Evolutionary conservation across 305 asterid species (phyloP).

Genomic region (Fraxinus nigra): DNA sequence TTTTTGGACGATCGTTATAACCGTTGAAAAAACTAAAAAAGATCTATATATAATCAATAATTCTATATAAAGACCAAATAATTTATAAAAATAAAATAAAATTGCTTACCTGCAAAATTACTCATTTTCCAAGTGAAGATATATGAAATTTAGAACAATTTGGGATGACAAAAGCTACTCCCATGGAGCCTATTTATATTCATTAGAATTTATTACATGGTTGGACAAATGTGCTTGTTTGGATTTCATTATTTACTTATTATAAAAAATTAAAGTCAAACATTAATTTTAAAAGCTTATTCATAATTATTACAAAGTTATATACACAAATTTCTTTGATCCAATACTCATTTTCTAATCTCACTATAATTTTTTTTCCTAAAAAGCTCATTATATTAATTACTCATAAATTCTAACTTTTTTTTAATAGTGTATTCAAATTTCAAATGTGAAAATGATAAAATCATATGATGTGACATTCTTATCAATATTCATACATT

Average conservation of each 20-base stretch:
- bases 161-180: neutral
- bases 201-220: neutral
- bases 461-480: neutral
- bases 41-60: neutral
- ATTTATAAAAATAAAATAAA: neutral
- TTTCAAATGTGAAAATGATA: neutral
- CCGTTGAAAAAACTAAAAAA: neutral
- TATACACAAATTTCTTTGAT: neutral
- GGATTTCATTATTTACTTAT: neutral
- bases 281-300: neutral
- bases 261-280: neutral
- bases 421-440: neutral
- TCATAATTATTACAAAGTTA: neutral
- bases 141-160: neutral
- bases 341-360: neutral
- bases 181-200: neutral
- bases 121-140: neutral
- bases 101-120: neutral
- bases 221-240: neutral
- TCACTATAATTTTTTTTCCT: neutral
- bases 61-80: neutral
- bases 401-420: neutral
- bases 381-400: neutral
- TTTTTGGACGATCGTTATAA: neutral
- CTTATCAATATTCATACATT: neutral